These are phyloP conservation scores for Erigeron canadensis DNA, from an alignment of 129 eudicot genomes.

Conservation along the genomic window DNA sequence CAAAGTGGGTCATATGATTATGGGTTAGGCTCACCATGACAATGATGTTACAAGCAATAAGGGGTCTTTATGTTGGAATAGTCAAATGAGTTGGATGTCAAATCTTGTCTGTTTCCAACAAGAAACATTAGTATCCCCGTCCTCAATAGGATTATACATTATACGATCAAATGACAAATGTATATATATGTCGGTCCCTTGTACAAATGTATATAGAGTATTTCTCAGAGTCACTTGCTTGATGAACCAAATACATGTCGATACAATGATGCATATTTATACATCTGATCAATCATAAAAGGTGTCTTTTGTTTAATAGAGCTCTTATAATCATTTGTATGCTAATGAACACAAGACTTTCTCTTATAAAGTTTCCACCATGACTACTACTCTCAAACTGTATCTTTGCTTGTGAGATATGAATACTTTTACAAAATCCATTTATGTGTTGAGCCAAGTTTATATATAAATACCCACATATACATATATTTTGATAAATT, in stretches of 20 bases:
- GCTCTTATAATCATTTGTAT: background rate
- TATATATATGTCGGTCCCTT: too few relatives aligned
- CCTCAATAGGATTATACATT: background rate
- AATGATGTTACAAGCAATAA: background rate
- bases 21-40: background rate
- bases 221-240: background rate
- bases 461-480: too few relatives aligned
- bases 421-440: too few relatives aligned
- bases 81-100: slow-evolving; percentile 10
- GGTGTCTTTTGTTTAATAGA: too few relatives aligned
- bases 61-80: slow-evolving; percentile 10
- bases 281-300: background rate
- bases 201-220: too few relatives aligned
- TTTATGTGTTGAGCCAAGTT: too few relatives aligned
- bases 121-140: background rate
- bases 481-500: too few relatives aligned
- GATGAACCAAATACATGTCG: background rate
- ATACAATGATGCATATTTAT: background rate
- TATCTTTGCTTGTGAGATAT: too few relatives aligned
- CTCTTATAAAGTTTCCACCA: too few relatives aligned
- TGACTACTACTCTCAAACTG: too few relatives aligned
- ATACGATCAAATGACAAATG: too few relatives aligned
- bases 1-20: slow-evolving; percentile 2
- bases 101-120: slow-evolving; percentile 8
- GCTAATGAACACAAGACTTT: background rate